Base-by-base conservation (phyloP, 1,139 yeast species). In the Insectozyma bohioensis region DNA sequence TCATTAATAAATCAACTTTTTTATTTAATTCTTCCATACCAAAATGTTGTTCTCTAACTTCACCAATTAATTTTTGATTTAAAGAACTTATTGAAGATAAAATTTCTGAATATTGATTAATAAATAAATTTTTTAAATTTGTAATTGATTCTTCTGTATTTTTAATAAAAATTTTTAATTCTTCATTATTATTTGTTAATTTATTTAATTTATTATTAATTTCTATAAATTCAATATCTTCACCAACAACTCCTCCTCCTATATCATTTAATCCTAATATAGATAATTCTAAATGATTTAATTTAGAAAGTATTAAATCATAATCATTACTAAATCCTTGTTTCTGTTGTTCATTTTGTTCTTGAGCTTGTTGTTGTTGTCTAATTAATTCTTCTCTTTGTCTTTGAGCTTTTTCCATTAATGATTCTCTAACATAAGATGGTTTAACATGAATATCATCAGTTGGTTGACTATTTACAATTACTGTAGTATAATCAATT, bases 1-100 rank as follows among this genome's bases (percentile, higher is more conserved):
- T 49, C 73, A 68, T 66, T 21, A 70, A 52, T 31, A 67, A 48
- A 38, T 67, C 73, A 3, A 70, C 72, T 40, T 69, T 68, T 29
- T 53, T 57, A 12, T 57, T 46, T 12, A 68, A 37, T 33, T 59
- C 66, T 12, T 58, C 64, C 31, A 63, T 56, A 13, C 61, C 57
- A 32, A 42, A 51, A 35, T 66, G 73, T 26, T 70, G 72, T 39
- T 64, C 72, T 43, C 70, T 57, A 3, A 70, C 71, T 45, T 68
- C 75, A 2, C 69, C 69, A 34, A 69, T 63, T 7, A 67, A 61
- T 35, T 57, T 63, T 34, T 66, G 66, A 38, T 67, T 67, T 13
- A 66, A 47, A 30, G 48, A 48, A 2, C 63, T 45, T 4, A 69
- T 50, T 0, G 72, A 58, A 4, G 47, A 47, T 14, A 63, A 52